These are phyloP conservation scores for Scedosporium apiospermum DNA, from an alignment of 2,329 filamentous ascomycete genomes.

Conservation along the genomic window DNA sequence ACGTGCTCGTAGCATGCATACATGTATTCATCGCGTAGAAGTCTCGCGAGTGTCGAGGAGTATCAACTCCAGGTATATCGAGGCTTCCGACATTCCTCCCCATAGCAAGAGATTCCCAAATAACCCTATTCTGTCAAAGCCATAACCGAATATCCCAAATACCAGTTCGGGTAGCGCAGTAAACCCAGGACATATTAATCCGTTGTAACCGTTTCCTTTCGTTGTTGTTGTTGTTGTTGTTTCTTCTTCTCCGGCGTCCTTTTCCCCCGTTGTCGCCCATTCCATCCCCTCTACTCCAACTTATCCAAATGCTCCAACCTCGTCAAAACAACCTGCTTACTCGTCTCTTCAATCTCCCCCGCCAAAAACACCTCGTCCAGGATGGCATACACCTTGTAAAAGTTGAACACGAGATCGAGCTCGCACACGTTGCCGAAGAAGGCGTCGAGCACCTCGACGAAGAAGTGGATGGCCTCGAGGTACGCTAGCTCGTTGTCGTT, in stretches of 20 bases:
- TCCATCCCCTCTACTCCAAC: slow-evolving; percentile 53
- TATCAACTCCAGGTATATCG: no score
- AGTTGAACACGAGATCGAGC: slow-evolving; percentile 79
- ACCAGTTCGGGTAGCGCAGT: no score
- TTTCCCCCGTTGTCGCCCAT: background rate
- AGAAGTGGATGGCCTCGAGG: slow-evolving; percentile 97
- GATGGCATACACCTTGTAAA: slow-evolving; percentile 90
- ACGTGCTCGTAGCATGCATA: no score
- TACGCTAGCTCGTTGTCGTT: slow-evolving; percentile 98
- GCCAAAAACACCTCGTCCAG: slow-evolving; percentile 96
- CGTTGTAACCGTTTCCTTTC: background rate
- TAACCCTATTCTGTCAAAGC: no score
- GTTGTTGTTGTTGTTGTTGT: background rate
- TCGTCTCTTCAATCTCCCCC: slow-evolving; percentile 97
- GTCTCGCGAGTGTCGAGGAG: no score
- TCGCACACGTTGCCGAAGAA: slow-evolving; percentile 99
- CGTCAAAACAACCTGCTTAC: slow-evolving; percentile 94
- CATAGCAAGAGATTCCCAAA: no score
- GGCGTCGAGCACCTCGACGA: slow-evolving; percentile 94
- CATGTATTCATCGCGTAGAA: no score
- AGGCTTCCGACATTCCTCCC: no score
- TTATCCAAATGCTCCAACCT: slow-evolving; percentile 93
- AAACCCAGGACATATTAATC: no score
- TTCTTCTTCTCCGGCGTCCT: background rate
- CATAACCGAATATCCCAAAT: no score